Conservation (phyloP, 139 green algal genomes). For the Spirogloea muscicola region DNA sequence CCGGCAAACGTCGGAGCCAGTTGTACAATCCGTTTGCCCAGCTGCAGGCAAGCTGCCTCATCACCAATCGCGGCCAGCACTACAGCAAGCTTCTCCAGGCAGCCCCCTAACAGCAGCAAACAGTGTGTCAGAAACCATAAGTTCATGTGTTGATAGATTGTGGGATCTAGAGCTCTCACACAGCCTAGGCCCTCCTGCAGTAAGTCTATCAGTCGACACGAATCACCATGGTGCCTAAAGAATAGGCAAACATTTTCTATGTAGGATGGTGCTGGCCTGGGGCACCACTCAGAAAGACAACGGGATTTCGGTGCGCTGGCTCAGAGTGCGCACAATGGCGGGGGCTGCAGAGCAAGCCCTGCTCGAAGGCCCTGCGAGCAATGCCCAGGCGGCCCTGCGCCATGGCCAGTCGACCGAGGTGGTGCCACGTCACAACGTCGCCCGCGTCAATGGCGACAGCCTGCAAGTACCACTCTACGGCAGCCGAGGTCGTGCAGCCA, state of each 20-base stretch:
- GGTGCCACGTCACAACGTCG: slow-evolving; percentile 46
- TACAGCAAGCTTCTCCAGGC: slow-evolving; percentile 31
- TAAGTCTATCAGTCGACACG: too few relatives aligned
- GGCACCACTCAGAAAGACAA: too few relatives aligned
- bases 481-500: not conserved
- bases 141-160: too few relatives aligned
- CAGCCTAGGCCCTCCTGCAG: too few relatives aligned
- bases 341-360: slow-evolving; percentile 32
- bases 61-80: slow-evolving; percentile 30
- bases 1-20: slow-evolving; percentile 4
- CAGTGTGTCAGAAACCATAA: too few relatives aligned
- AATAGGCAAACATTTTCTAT: too few relatives aligned
- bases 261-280: too few relatives aligned
- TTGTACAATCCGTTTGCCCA: slow-evolving; percentile 17
- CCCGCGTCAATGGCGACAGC: slow-evolving; percentile 29
- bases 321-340: slow-evolving; percentile 34
- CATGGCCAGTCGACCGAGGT: slow-evolving; percentile 16
- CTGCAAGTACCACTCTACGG: slow-evolving; percentile 24
- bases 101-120: slow-evolving; percentile 23
- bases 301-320: too few relatives aligned
- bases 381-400: slow-evolving; percentile 13
- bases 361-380: slow-evolving; percentile 36
- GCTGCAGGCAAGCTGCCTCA: slow-evolving; percentile 7
- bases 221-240: too few relatives aligned
- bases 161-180: too few relatives aligned